These are phyloP conservation scores for Echria macrotheca DNA, from an alignment of 495 filamentous ascomycete genomes.

Conservation along the genomic window DNA sequence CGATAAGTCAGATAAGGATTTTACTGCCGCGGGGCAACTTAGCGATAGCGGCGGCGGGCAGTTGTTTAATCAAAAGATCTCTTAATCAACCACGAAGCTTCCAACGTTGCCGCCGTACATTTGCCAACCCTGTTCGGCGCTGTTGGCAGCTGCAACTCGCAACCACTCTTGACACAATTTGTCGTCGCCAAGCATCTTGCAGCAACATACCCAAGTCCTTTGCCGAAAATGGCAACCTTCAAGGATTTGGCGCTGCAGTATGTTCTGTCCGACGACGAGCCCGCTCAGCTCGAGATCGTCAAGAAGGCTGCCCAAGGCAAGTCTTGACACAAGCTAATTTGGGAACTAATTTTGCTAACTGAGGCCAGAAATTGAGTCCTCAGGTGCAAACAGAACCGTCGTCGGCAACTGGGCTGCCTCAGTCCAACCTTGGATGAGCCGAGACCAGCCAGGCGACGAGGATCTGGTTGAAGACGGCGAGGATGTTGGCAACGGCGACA, in stretches of 20 bases:
- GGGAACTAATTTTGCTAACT: neutral
- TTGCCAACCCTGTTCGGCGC: too few species aligned
- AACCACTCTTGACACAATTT: too few species aligned
- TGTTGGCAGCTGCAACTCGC: too few species aligned
- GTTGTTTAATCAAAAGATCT: neutral
- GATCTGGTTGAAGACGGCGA: conserved; percentile 27
- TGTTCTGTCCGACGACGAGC: conserved; percentile 41
- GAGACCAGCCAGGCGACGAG: conserved; percentile 18
- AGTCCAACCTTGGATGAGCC: conserved; percentile 43
- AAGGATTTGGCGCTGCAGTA: conserved; percentile 44
- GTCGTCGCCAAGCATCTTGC: too few species aligned
- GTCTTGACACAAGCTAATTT: neutral
- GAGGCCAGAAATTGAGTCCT: conserved; percentile 35
- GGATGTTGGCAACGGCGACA: conserved; percentile 33
- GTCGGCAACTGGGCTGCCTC: conserved; percentile 47
- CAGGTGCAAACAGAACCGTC: conserved; percentile 34
- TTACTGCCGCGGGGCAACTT: conserved; percentile 28
- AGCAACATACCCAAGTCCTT: too few species aligned
- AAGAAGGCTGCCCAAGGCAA: conserved; percentile 38
- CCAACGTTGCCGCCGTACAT: too few species aligned
- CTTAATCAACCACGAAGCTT: neutral
- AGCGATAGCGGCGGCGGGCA: conserved; percentile 27
- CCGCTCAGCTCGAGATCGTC: conserved; percentile 27
- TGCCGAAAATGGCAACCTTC: conserved; percentile 37
- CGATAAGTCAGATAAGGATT: conserved; percentile 13